Evolutionary conservation across 2,329 filamentous ascomycete genomes (phyloP).

Genomic region (Colletotrichum magnum): DNA sequence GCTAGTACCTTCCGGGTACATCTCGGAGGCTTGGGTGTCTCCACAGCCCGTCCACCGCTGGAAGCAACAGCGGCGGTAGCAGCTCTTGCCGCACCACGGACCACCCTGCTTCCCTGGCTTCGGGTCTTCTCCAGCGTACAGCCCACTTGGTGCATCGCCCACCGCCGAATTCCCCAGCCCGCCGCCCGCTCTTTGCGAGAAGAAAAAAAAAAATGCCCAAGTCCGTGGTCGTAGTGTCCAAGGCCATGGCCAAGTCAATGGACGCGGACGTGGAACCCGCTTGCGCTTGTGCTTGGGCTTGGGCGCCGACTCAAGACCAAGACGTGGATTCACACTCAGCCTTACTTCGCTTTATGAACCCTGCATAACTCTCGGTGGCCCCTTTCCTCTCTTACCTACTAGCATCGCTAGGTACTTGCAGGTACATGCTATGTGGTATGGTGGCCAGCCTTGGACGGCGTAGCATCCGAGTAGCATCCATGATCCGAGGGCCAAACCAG

Average conservation of each 20-base stretch:
- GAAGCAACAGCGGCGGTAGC: conserved; percentile 10
- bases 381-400: conserved; percentile 10
- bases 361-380: conserved; percentile 11
- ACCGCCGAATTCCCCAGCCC: conserved; percentile 32
- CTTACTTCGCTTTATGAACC: conserved; percentile 37
- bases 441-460: not conserved
- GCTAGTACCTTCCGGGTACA: conserved; percentile 26
- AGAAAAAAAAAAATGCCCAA: too few species aligned
- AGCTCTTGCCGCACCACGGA: conserved; percentile 30
- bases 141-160: conserved; percentile 39
- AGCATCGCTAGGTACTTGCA: too few species aligned
- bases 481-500: too few species aligned
- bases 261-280: not conserved
- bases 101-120: conserved; percentile 11
- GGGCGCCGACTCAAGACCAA: conserved; percentile 6
- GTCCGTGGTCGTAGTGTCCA: not conserved
- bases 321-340: conserved; percentile 19
- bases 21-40: conserved; percentile 13
- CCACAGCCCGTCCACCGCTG: conserved; percentile 7
- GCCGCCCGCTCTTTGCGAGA: conserved; percentile 25
- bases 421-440: too few species aligned
- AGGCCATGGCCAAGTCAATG: not conserved
- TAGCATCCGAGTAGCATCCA: too few species aligned
- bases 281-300: conserved; percentile 15
- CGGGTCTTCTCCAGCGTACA: conserved; percentile 13